phyloP scores from a whole-genome alignment of 208 protist species.

The Leishmania major region DNA sequence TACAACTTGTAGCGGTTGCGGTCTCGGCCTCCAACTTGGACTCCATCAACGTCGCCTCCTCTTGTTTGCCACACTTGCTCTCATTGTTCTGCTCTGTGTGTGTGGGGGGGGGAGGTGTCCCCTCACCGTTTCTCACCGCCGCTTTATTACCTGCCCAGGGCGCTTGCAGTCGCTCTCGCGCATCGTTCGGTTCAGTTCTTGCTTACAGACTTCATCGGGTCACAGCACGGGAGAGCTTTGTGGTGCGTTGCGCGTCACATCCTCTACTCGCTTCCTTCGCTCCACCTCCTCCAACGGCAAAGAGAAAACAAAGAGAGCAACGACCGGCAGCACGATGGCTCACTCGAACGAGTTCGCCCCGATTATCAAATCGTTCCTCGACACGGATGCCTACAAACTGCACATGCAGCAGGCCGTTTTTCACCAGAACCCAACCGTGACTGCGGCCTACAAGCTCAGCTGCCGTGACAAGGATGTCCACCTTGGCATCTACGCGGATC shows the following conservation, averaged over 20 bases:
- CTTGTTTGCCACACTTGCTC: neutral
- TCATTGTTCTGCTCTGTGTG: neutral
- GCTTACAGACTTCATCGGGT: neutral
- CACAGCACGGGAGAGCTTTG: too few species aligned
- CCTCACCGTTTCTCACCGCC: neutral
- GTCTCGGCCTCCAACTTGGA: too few species aligned
- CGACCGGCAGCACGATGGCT: conserved; percentile 10
- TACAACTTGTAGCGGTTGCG: too few species aligned
- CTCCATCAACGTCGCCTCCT: neutral
- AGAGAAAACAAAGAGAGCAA: neutral
- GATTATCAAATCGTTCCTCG: conserved; percentile 82
- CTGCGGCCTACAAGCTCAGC: conserved; percentile 68
- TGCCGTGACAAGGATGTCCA: conserved; percentile 79
- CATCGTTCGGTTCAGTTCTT: neutral
- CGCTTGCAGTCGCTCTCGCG: neutral
- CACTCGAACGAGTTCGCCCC: conserved; percentile 37
- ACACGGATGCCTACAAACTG: conserved; percentile 91
- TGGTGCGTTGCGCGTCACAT: neutral
- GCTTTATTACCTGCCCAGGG: neutral
- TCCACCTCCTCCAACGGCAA: neutral
- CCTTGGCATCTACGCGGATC: conserved; percentile 69
- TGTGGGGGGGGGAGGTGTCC: neutral
- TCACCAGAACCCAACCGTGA: conserved; percentile 59
- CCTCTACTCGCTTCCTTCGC: neutral
- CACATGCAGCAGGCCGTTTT: conserved; percentile 92